Evolutionary conservation across 805 yeast species (phyloP), one percentile per base, ranked within the genome.

Genomic region (Komagataella pseudopastoris): DNA sequence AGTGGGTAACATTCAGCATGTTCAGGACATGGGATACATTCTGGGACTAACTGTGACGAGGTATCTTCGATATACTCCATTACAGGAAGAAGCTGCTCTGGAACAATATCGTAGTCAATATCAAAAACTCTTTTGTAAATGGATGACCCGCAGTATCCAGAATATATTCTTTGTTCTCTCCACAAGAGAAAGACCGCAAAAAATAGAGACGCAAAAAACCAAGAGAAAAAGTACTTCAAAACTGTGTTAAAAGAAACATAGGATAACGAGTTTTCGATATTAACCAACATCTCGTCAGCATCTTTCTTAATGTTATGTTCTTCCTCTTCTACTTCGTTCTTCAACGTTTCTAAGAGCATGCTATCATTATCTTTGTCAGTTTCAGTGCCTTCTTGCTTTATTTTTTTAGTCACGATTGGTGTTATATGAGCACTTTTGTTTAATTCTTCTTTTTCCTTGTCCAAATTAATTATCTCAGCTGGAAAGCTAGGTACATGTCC

Each of bases 131-230:
- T 72, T 49, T 67, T 65, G 54, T 70, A 52, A 12, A 79, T 67
- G 58, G 82, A 85, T 39, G 72, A 66, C 0, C 89, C 89, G 69
- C 96, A 88, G 63, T 79, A 88, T 0, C 96, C 96, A 46, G 79
- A 72, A 39, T 77, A 66, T 12, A 76, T 58, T 45, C 76, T 72
- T 60, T 85, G 83, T 54, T 83, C 82, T 48, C 85, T 69, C 64
- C 45, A 51, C 50, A 50, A 48, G 8, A 18, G 39, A 6, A 44
- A 39, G 6, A 18, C 49, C 3, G 44, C 10, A 10, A 49, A 16
- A 17, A 44, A 12, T 7, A 45, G 6, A 30, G 48, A 23, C 7
- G 44, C 14, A 22, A 48, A 12, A 22, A 22, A 10, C 49, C 51
- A 51, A 10, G 45, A 4, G 1, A 24, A n/a, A 16, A 51, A 20